Evolutionary conservation across 805 yeast species (phyloP).

Genomic region (Candida tammaniensis): DNA sequence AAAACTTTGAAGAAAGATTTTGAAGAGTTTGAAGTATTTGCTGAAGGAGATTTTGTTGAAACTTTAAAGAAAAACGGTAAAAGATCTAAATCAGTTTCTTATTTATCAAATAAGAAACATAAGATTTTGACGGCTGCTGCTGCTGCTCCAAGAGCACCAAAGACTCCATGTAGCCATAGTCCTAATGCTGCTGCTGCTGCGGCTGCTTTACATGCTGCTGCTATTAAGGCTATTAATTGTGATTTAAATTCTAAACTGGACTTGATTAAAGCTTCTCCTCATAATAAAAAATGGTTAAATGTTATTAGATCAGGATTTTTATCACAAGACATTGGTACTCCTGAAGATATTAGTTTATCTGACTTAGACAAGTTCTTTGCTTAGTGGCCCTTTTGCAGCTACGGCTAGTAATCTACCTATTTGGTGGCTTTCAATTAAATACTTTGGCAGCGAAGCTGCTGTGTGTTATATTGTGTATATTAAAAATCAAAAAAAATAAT

Average conservation of each 20-base stretch:
- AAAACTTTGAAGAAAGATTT: conserved; percentile 25
- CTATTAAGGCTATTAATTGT: conserved; percentile 47
- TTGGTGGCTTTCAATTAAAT: too few species aligned
- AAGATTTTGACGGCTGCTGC: conserved; percentile 70
- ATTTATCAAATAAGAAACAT: conserved; percentile 50
- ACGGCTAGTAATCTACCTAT: not conserved
- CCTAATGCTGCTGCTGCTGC: conserved; percentile 72
- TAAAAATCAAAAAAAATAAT: conserved; percentile 8
- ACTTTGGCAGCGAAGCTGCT: too few species aligned
- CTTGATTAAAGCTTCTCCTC: conserved; percentile 11
- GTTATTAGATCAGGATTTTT: conserved; percentile 75
- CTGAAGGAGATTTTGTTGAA: conserved; percentile 33
- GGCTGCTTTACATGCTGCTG: conserved; percentile 70
- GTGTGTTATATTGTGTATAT: conserved; percentile 17
- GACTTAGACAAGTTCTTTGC: conserved; percentile 49
- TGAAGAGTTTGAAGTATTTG: conserved; percentile 50
- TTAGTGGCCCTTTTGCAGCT: conserved; percentile 8
- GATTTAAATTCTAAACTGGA: conserved; percentile 22
- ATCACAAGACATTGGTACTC: conserved; percentile 73
- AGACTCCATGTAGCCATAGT: conserved; percentile 52
- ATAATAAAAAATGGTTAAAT: conserved; percentile 63
- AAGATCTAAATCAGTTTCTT: conserved; percentile 66
- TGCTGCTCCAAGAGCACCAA: conserved; percentile 78
- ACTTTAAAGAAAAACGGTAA: conserved; percentile 46
- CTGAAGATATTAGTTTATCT: conserved; percentile 73